These are phyloP conservation scores for Geotrichum fermentans DNA, from an alignment of 1,139 yeast genomes.

Conservation along the genomic window DNA sequence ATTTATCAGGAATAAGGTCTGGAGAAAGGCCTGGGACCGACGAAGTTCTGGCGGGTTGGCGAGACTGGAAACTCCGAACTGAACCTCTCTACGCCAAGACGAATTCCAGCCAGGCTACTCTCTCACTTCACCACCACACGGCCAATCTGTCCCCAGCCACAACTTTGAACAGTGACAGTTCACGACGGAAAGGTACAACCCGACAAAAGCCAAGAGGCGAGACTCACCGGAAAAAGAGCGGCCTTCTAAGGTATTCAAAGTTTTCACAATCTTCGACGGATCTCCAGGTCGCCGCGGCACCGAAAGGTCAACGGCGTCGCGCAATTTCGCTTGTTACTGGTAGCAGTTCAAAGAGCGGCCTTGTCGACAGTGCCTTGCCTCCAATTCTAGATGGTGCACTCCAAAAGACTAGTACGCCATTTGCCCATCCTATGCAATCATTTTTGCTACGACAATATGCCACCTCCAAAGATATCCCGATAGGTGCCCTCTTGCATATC, in stretches of 20 bases:
- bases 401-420: background rate
- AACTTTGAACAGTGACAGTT: background rate
- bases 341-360: background rate
- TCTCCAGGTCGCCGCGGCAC: background rate
- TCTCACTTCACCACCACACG: background rate
- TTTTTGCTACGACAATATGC: conserved; percentile 26
- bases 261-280: too few relatives aligned
- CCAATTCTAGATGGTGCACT: background rate
- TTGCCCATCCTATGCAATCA: conserved; percentile 29
- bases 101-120: background rate
- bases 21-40: conserved; percentile 42
- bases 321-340: conserved; percentile 1
- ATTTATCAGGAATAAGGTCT: conserved; percentile 47
- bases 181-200: background rate
- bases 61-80: conserved; percentile 77
- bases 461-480: conserved; percentile 29
- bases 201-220: background rate
- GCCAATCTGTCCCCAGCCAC: background rate
- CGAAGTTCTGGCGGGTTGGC: conserved; percentile 58
- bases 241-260: background rate
- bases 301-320: background rate
- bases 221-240: background rate
- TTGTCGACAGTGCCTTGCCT: background rate
- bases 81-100: conserved; percentile 53
- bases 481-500: conserved; percentile 30